Percentiles rank a stretch among this genome's conserved stretches.
Evolutionary conservation across 140 eudicot genomes (phyloP).

Genomic region (Bidens hawaiensis): DNA sequence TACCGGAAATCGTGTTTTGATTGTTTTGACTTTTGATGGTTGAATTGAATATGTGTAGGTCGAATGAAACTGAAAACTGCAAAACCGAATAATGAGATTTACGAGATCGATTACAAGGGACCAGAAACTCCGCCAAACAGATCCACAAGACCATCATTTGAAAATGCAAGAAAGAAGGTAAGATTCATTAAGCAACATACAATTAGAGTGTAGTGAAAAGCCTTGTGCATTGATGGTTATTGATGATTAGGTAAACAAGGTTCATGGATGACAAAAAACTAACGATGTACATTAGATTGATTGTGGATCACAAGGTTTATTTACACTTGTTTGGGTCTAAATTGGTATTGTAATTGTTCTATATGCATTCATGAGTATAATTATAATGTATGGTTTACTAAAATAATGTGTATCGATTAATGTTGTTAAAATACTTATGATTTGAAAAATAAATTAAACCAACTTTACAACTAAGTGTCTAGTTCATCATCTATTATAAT

Average conservation of each 20-base stretch:
- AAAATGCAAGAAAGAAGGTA: constrained; percentile 6
- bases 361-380: neutral
- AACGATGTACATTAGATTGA: neutral
- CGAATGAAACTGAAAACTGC: neutral
- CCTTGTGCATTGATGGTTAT: too few relatives aligned
- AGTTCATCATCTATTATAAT: too few relatives aligned
- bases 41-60: constrained; percentile 14
- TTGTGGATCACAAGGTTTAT: neutral
- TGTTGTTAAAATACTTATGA: neutral
- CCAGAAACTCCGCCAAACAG: constrained; percentile 49
- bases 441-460: too few relatives aligned
- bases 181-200: neutral
- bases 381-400: neutral
- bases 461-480: too few relatives aligned
- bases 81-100: constrained; percentile 24
- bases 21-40: constrained; percentile 13
- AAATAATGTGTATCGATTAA: neutral
- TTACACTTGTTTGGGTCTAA: neutral
- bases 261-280: constrained; percentile 7
- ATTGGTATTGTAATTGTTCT: neutral
- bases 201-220: too few relatives aligned
- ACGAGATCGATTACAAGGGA: constrained; percentile 65
- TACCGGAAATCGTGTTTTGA: neutral
- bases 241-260: constrained; percentile 13
- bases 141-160: constrained; percentile 10